Percentiles rank a stretch among this genome's conserved stretches.
Evolutionary conservation across 495 filamentous ascomycete genomes (phyloP).

Genomic region (Beverwykella pulmonaria): DNA sequence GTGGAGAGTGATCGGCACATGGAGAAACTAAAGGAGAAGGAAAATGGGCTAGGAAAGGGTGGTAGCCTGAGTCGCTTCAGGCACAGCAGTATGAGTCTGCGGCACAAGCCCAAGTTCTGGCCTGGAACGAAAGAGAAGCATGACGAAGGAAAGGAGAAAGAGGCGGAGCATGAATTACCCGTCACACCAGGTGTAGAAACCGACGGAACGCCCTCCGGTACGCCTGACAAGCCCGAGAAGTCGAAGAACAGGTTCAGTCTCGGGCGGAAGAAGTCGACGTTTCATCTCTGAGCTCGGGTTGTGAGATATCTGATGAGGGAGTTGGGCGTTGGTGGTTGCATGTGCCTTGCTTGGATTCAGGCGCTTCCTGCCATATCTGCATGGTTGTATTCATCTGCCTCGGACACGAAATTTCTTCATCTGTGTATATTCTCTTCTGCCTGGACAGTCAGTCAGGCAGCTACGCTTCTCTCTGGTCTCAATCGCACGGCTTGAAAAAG

Average conservation of each 20-base stretch:
- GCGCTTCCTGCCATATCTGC: too few relatives aligned
- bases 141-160: slow-evolving; percentile 1
- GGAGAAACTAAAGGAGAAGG: slow-evolving; percentile 28
- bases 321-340: not conserved
- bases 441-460: too few relatives aligned
- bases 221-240: slow-evolving; percentile 34
- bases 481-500: not conserved
- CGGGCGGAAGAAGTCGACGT: slow-evolving; percentile 58
- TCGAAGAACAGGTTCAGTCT: slow-evolving; percentile 57
- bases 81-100: slow-evolving; percentile 60
- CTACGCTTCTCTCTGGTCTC: not conserved
- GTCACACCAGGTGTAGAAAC: slow-evolving; percentile 14
- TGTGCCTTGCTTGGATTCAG: too few relatives aligned
- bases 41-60: slow-evolving; percentile 43
- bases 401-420: not conserved
- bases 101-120: slow-evolving; percentile 55
- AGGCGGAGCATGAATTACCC: slow-evolving; percentile 6
- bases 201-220: not conserved
- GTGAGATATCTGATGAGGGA: not conserved
- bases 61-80: slow-evolving; percentile 57
- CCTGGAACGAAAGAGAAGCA: slow-evolving; percentile 22
- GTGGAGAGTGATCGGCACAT: not conserved
- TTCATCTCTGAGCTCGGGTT: slow-evolving; percentile 14
- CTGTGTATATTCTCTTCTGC: not conserved
- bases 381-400: not conserved